phyloP scores from a whole-genome alignment of 164 flowering plant species.

The Brasenia schreberi region DNA sequence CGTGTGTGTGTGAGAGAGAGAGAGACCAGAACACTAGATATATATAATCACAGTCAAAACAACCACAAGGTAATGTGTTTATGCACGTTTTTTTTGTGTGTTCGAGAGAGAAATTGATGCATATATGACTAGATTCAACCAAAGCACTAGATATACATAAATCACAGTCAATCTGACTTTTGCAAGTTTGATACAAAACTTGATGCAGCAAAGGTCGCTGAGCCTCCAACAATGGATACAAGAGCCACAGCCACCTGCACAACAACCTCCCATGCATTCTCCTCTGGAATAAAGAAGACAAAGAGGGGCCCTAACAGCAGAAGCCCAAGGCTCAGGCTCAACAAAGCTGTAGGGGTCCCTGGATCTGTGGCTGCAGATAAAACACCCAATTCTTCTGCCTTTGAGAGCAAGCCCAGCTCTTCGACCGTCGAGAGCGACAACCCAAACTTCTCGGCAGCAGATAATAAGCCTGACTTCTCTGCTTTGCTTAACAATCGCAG shows the following conservation, averaged over 20 bases:
- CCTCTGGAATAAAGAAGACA: constrained; percentile 77
- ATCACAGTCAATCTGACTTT: constrained; percentile 28
- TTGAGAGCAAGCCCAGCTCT: constrained; percentile 71
- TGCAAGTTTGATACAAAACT: constrained; percentile 78
- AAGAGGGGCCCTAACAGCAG: constrained; percentile 56
- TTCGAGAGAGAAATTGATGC: background rate
- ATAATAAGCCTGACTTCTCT: constrained; percentile 81
- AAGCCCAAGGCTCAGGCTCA: constrained; percentile 26
- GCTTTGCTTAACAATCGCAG: constrained; percentile 80
- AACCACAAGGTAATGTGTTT: background rate
- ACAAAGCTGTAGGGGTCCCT: constrained; percentile 46
- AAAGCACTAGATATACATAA: background rate
- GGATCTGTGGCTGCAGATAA: constrained; percentile 88
- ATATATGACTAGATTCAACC: background rate
- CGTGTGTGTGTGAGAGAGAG: no score
- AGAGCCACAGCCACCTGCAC: constrained; percentile 53
- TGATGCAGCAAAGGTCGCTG: constrained; percentile 90
- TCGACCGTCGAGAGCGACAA: constrained; percentile 75
- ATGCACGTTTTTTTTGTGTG: background rate
- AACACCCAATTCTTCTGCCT: constrained; percentile 77
- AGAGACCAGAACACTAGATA: no score
- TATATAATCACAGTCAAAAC: no score
- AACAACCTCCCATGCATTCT: constrained; percentile 53
- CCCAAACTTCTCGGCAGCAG: constrained; percentile 83
- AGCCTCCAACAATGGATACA: constrained; percentile 52